Conservation (phyloP, 1,284 basidiomycete species). For the Pascua sp. region DNA sequence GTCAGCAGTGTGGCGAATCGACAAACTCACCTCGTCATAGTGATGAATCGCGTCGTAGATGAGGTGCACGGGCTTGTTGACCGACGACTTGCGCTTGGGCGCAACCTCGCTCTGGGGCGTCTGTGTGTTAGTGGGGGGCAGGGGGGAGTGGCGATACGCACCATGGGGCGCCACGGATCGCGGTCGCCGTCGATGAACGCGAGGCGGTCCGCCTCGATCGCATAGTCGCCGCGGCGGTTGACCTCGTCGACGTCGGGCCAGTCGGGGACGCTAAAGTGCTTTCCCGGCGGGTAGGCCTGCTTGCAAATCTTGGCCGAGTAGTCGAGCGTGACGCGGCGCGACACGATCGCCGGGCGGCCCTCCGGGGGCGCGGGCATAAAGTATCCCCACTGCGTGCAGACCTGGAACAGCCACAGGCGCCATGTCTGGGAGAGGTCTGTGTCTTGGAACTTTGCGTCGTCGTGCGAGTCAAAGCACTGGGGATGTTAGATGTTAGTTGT, state of each 20-base stretch:
- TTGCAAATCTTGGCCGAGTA: conserved; percentile 77
- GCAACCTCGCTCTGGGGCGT: conserved; percentile 80
- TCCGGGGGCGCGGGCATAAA: conserved; percentile 55
- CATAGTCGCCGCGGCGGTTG: conserved; percentile 73
- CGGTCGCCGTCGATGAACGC: conserved; percentile 62
- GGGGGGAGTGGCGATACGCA: conserved; percentile 13
- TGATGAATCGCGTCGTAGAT: conserved; percentile 89
- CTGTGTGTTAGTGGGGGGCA: conserved; percentile 16
- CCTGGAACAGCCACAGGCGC: conserved; percentile 86
- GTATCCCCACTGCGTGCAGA: conserved; percentile 91
- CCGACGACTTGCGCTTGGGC: conserved; percentile 64
- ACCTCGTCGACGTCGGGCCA: conserved; percentile 75
- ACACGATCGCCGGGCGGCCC: conserved; percentile 37
- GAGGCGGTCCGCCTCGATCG: conserved; percentile 67
- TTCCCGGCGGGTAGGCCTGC: conserved; percentile 76
- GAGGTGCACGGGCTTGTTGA: conserved; percentile 74
- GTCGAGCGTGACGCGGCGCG: conserved; percentile 65
- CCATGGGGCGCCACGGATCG: conserved; percentile 82
- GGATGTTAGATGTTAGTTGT: background rate
- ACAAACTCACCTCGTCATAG: conserved; percentile 60
- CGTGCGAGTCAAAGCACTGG: conserved; percentile 79
- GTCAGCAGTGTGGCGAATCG: background rate
- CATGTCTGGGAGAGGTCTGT: conserved; percentile 66
- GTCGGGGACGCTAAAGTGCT: conserved; percentile 66
- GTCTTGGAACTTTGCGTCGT: conserved; percentile 64